Conservation (phyloP, 768 basidiomycete species). For the Naganishia onofrii region DNA sequence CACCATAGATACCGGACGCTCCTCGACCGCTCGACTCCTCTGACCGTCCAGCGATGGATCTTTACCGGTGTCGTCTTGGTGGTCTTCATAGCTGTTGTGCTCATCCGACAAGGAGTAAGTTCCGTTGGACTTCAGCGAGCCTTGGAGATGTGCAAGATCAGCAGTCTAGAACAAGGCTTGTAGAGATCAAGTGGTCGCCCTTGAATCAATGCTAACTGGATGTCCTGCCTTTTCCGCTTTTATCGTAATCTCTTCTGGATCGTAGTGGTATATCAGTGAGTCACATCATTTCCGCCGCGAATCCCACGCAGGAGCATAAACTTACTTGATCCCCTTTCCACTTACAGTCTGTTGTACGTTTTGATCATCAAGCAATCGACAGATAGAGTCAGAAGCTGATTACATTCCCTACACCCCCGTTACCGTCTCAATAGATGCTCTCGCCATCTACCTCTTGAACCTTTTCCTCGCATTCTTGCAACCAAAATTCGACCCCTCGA, state of each 20-base stretch:
- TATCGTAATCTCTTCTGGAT: constrained; percentile 31
- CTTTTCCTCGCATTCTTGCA: constrained; percentile 95
- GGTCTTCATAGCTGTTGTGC: constrained; percentile 79
- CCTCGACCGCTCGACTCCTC: constrained; percentile 90
- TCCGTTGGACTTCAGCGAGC: too few species aligned
- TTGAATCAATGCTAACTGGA: neutral
- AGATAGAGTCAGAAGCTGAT: neutral
- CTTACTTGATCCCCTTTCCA: neutral
- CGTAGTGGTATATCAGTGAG: constrained; percentile 85
- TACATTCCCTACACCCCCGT: neutral
- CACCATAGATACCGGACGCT: constrained; percentile 66
- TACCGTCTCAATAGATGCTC: constrained; percentile 62
- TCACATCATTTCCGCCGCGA: constrained; percentile 48
- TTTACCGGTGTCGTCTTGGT: constrained; percentile 67
- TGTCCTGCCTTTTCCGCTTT: constrained; percentile 28
- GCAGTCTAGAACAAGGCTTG: too few species aligned
- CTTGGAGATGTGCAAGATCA: too few species aligned
- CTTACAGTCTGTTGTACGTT: constrained; percentile 67
- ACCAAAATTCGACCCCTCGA: constrained; percentile 94
- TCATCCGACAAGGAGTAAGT: constrained; percentile 84
- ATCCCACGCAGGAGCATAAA: neutral
- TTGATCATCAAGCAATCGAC: neutral
- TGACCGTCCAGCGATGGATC: constrained; percentile 84
- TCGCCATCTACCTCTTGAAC: constrained; percentile 93
- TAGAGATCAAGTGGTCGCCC: too few species aligned